These are phyloP conservation scores for Drechmeria coniospora DNA, from an alignment of 2,329 filamentous ascomycete species.

Conservation along the genomic window DNA sequence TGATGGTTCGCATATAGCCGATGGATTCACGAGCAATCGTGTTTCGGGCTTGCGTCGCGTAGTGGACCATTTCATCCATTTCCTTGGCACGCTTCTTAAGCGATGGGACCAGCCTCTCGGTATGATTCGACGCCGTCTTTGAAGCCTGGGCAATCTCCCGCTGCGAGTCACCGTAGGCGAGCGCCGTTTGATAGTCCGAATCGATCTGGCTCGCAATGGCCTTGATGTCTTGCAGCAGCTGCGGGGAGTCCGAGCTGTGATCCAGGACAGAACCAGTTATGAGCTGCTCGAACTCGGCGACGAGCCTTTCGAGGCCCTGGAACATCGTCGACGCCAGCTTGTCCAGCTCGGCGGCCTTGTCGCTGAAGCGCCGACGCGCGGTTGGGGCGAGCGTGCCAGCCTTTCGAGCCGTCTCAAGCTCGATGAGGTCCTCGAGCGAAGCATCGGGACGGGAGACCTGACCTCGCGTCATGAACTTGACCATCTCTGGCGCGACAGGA, in stretches of 20 bases:
- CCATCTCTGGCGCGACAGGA: constrained; percentile 50
- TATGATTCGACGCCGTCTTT: constrained; percentile 48
- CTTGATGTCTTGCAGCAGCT: constrained; percentile 71
- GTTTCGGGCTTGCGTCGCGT: constrained; percentile 52
- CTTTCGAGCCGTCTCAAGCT: constrained; percentile 54
- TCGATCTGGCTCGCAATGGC: constrained; percentile 74
- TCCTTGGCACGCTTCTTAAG: constrained; percentile 39
- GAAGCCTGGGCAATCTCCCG: constrained; percentile 45
- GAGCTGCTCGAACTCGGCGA: constrained; percentile 46
- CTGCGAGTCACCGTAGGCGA: constrained; percentile 50
- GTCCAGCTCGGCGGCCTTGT: constrained; percentile 45
- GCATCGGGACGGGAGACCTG: constrained; percentile 30
- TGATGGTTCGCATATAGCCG: constrained; percentile 68
- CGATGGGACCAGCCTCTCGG: constrained; percentile 44
- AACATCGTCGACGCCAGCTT: constrained; percentile 44
- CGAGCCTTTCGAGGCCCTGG: constrained; percentile 43
- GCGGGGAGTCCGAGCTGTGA: constrained; percentile 46
- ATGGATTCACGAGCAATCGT: constrained; percentile 48
- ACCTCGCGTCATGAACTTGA: constrained; percentile 43
- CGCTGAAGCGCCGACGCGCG: constrained; percentile 42
- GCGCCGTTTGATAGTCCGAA: constrained; percentile 67
- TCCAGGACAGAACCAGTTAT: constrained; percentile 37
- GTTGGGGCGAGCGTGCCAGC: constrained; percentile 51
- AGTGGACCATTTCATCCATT: constrained; percentile 44
- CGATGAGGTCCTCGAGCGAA: constrained; percentile 61